These are phyloP conservation scores for Ogataea philodendri DNA, from an alignment of 805 yeast genomes.

Conservation along the genomic window DNA sequence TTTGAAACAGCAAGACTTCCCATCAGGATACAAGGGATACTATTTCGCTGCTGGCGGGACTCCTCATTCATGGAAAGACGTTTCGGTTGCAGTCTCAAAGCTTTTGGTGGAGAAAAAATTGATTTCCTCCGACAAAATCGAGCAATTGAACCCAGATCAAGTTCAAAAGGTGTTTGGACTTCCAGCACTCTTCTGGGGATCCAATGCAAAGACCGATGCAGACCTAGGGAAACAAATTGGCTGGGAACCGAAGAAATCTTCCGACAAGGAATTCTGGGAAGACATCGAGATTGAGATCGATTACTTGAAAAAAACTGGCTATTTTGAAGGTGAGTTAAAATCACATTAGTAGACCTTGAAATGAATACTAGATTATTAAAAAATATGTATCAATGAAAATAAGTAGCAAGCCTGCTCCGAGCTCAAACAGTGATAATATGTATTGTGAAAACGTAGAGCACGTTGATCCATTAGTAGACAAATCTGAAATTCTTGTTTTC, in stretches of 20 bases:
- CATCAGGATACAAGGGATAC: slow-evolving; percentile 35
- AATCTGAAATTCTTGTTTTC: slow-evolving; percentile 30
- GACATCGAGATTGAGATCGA: slow-evolving; percentile 1
- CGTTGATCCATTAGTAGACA: too few species aligned
- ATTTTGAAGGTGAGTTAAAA: too few species aligned
- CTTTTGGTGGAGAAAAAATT: neutral
- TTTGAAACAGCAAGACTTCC: slow-evolving; percentile 25
- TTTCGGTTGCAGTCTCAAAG: neutral
- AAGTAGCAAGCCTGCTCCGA: too few species aligned
- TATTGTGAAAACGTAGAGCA: too few species aligned
- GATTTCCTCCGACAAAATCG: neutral
- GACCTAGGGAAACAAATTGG: slow-evolving; percentile 2
- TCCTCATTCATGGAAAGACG: slow-evolving; percentile 32
- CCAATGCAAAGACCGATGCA: slow-evolving; percentile 3
- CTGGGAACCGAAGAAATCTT: slow-evolving; percentile 3
- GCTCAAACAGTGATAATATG: too few species aligned
- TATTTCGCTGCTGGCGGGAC: slow-evolving; percentile 35
- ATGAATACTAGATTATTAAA: too few species aligned
- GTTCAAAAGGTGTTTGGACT: slow-evolving; percentile 1
- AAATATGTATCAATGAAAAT: too few species aligned
- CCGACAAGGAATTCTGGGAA: slow-evolving; percentile 5
- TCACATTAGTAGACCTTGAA: too few species aligned
- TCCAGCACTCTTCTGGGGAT: slow-evolving; percentile 8
- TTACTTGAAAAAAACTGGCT: neutral
- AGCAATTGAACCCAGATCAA: neutral